Evolutionary conservation across 306 rosid genomes (phyloP), one percentile per base, ranked within the genome.

Genomic region (Mimosa pudica): DNA sequence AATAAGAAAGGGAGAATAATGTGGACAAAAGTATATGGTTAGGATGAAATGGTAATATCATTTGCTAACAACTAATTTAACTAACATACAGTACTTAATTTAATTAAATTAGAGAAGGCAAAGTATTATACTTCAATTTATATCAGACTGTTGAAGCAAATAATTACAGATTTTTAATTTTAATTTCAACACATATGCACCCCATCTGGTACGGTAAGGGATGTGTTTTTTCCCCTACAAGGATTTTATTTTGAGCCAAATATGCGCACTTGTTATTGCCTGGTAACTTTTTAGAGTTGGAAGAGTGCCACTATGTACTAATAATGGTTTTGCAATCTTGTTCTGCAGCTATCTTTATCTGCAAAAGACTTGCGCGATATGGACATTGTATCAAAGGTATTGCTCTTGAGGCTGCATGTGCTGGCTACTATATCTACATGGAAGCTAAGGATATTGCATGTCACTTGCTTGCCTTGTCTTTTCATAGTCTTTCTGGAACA

Each of bases 301-400:
- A 7, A 6, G 30, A 17, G 30, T n/a, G 10, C 10, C 4, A 24
- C 30, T 1, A 24, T 24, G 30, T 24, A 24, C 30, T 24, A 24
- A 47, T 85, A 14, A 74, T 82, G 77, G 6, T 66, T 71, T 82
- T 85, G 9, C 35, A 54, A 60, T 86, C 30, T 80, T 55, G 60
- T 87, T 77, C 14, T 82, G 84, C 91, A 93, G 98, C 71, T 93
- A 71, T 86, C 95, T 58, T 55, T 93, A 6, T 87, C 90, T 13
- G 98, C 95, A 10, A 72, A 77, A 75, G 87, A 89, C 76, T 89
- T 93, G 63, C 86, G 60, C 69, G 95, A 93, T 71, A 87, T 79
- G 60, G 98, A 93, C 81, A 68, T 87, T 79, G 20, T 78, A 58
- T 87, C 90, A 41, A 87, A 85, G 90, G 90, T 85, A 82, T 16